Evolutionary conservation across 345 rosid species (phyloP).

Genomic region (Camelina laxa): DNA sequence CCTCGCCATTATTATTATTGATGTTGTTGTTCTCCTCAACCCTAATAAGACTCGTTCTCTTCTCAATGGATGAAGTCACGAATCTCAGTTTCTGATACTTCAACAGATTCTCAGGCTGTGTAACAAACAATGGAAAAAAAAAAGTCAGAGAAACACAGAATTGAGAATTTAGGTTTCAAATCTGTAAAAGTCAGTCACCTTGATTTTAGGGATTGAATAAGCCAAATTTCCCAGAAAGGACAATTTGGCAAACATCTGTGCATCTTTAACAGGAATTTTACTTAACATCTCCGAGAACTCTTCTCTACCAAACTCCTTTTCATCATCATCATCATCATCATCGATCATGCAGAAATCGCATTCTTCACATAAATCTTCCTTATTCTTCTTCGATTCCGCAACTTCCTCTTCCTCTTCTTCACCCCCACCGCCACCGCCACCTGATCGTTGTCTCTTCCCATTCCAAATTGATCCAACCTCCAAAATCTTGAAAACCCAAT

Average conservation of each 20-base stretch:
- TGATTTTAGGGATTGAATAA: slow-evolving; percentile 73
- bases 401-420: slow-evolving; percentile 30
- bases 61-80: slow-evolving; percentile 74
- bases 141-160: slow-evolving; percentile 16
- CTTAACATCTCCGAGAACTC: slow-evolving; percentile 72
- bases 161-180: neutral
- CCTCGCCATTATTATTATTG: slow-evolving; percentile 26
- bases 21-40: slow-evolving; percentile 41
- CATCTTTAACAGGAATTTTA: slow-evolving; percentile 69
- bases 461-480: slow-evolving; percentile 69
- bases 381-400: slow-evolving; percentile 2
- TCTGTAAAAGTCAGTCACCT: too few relatives aligned
- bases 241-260: slow-evolving; percentile 77
- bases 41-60: slow-evolving; percentile 48
- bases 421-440: slow-evolving; percentile 37
- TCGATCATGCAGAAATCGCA: slow-evolving; percentile 59
- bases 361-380: slow-evolving; percentile 34
- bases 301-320: slow-evolving; percentile 60
- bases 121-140: slow-evolving; percentile 12
- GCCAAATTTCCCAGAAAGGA: slow-evolving; percentile 81
- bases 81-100: slow-evolving; percentile 60
- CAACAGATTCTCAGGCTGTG: slow-evolving; percentile 67
- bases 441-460: slow-evolving; percentile 46
- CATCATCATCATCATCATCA: slow-evolving; percentile 47
- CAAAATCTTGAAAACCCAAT: slow-evolving; percentile 93